Percentiles rank a stretch among this genome's conserved stretches.
phyloP scores from a whole-genome alignment of 371 early-diverging fungal species.

The Syncephalastrum contaminatum region DNA sequence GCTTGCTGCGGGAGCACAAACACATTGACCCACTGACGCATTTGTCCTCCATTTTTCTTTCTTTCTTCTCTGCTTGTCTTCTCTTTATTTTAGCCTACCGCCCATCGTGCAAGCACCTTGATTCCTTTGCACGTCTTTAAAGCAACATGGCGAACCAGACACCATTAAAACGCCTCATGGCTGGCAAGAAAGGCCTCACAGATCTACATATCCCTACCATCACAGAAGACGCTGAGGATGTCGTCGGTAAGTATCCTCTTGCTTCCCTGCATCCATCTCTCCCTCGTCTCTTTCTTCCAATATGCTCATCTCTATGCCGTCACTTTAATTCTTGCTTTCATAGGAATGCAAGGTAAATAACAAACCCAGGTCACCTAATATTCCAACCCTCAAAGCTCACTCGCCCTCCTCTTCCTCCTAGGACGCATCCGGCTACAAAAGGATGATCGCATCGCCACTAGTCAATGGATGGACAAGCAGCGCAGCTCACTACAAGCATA shows the following conservation, averaged over 20 bases:
- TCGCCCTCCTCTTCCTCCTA: conserved; percentile 3
- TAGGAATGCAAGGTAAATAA: conserved; percentile 24
- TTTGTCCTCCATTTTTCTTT: no score
- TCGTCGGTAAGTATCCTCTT: conserved; percentile 30
- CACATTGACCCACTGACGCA: no score
- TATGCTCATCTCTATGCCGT: no score
- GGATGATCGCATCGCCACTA: conserved; percentile 45
- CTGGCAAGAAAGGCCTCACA: conserved; percentile 40
- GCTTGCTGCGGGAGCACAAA: no score
- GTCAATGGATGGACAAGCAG: conserved; percentile 94
- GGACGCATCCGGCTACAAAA: conserved; percentile 68
- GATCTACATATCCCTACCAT: conserved; percentile 39
- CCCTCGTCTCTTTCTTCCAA: no score
- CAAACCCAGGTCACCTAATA: no score
- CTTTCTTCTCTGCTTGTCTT: no score
- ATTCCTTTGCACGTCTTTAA: no score
- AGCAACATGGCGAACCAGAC: conserved; percentile 26
- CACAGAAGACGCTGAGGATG: conserved; percentile 46
- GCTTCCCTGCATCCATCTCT: background rate
- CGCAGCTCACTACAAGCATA: conserved; percentile 93
- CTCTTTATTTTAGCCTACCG: no score
- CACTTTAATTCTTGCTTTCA: background rate
- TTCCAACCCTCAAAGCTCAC: background rate
- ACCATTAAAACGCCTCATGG: conserved; percentile 47
- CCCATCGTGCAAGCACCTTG: no score